Conservation (phyloP, 495 filamentous ascomycete genomes). For the Physcia stellaris region DNA sequence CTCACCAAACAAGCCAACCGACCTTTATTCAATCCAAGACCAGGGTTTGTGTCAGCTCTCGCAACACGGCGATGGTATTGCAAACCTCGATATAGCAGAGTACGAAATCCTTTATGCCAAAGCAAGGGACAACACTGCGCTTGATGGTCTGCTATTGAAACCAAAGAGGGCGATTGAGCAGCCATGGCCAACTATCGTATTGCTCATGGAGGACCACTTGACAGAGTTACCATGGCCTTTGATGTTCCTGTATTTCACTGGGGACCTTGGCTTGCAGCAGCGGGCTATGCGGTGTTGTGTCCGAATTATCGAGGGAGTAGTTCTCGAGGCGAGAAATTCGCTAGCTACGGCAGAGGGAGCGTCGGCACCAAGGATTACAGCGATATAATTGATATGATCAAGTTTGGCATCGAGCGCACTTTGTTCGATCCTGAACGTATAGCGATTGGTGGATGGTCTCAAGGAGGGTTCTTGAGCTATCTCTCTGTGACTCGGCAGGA, state of each 20-base stretch:
- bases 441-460: constrained; percentile 19
- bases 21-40: not conserved
- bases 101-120: not conserved
- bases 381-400: constrained; percentile 19
- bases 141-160: not conserved
- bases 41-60: not conserved
- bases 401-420: constrained; percentile 16
- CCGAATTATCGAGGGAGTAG: constrained; percentile 22
- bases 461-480: constrained; percentile 21
- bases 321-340: constrained; percentile 19
- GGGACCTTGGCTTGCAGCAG: constrained; percentile 16
- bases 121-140: not conserved
- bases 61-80: constrained; percentile 1
- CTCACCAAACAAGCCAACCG: not conserved
- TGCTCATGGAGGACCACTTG: constrained; percentile 23
- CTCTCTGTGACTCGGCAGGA: constrained; percentile 12
- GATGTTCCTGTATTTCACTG: constrained; percentile 15
- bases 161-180: not conserved
- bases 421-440: constrained; percentile 16
- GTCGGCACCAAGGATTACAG: constrained; percentile 18
- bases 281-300: constrained; percentile 20
- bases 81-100: not conserved
- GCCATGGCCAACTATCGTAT: constrained; percentile 20
- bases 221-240: constrained; percentile 17
- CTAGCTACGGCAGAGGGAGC: constrained; percentile 13